phyloP scores from a whole-genome alignment of 306 rosid species.

The Astragalus glycyphyllos region DNA sequence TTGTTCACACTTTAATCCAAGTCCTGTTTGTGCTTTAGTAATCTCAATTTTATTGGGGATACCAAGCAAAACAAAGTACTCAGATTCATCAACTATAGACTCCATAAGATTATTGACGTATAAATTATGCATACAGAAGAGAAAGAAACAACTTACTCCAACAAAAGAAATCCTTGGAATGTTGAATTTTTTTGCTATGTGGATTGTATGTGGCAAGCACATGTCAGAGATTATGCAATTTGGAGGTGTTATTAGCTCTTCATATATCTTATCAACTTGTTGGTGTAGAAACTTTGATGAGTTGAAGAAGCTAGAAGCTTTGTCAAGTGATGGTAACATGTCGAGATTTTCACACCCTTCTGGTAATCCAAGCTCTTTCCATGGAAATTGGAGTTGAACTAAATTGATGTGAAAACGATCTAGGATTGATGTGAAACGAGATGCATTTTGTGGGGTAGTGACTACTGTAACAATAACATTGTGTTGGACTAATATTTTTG shows the following conservation, averaged over 20 bases:
- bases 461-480: constrained; percentile 61
- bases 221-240: constrained; percentile 62
- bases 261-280: constrained; percentile 46
- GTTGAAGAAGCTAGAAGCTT: constrained; percentile 18
- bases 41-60: constrained; percentile 54
- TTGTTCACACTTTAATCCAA: background rate
- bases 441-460: constrained; percentile 73
- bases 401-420: constrained; percentile 52
- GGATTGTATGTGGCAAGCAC: constrained; percentile 57
- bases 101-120: constrained; percentile 14
- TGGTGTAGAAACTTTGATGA: constrained; percentile 42
- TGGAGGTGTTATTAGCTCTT: constrained; percentile 44
- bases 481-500: constrained; percentile 56
- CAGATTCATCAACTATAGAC: constrained; percentile 33
- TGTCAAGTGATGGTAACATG: constrained; percentile 52
- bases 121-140: constrained; percentile 3
- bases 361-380: constrained; percentile 63
- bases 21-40: constrained; percentile 37
- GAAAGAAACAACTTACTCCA: constrained; percentile 42
- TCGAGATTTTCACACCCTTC: constrained; percentile 74
- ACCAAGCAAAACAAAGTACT: constrained; percentile 48
- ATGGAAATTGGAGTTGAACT: constrained; percentile 61
- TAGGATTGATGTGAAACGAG: constrained; percentile 55
- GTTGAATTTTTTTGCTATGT: constrained; percentile 45
- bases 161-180: constrained; percentile 60